phyloP scores from a whole-genome alignment of 2,329 filamentous ascomycete species.

The Nothophaeocryptopus gaeumannii region DNA sequence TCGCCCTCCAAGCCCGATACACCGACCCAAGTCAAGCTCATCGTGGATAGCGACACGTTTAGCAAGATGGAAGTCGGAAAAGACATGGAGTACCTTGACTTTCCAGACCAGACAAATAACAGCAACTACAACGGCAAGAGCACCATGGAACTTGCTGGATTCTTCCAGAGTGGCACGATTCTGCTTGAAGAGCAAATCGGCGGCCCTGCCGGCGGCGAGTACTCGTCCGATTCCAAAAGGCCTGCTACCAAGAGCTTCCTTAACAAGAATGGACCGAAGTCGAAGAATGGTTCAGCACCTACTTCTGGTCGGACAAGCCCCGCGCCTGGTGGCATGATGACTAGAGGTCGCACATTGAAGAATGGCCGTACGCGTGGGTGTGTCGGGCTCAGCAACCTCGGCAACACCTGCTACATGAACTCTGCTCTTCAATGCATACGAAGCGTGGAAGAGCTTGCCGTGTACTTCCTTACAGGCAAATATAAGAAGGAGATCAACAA shows the following conservation, averaged over 20 bases:
- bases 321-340: slow-evolving; percentile 58
- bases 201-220: slow-evolving; percentile 53
- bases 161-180: slow-evolving; percentile 69
- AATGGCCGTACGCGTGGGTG: slow-evolving; percentile 70
- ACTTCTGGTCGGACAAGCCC: slow-evolving; percentile 66
- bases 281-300: slow-evolving; percentile 42
- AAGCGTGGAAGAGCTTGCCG: slow-evolving; percentile 86
- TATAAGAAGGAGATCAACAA: slow-evolving; percentile 80
- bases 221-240: slow-evolving; percentile 50
- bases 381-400: slow-evolving; percentile 82
- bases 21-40: slow-evolving; percentile 48
- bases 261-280: slow-evolving; percentile 46
- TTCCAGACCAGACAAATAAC: slow-evolving; percentile 69
- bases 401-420: slow-evolving; percentile 99
- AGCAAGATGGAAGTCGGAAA: slow-evolving; percentile 59
- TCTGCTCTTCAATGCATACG: slow-evolving; percentile 92
- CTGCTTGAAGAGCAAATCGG: slow-evolving; percentile 78
- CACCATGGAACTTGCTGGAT: slow-evolving; percentile 62
- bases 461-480: slow-evolving; percentile 75
- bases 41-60: slow-evolving; percentile 64
- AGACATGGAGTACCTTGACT: slow-evolving; percentile 62
- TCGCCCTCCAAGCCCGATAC: slow-evolving; percentile 45
- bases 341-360: slow-evolving; percentile 68
- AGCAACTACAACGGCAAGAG: slow-evolving; percentile 73
- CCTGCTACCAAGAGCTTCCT: slow-evolving; percentile 36